phyloP scores from a whole-genome alignment of 2,329 filamentous ascomycete genomes.

The Cadophora gregata region DNA sequence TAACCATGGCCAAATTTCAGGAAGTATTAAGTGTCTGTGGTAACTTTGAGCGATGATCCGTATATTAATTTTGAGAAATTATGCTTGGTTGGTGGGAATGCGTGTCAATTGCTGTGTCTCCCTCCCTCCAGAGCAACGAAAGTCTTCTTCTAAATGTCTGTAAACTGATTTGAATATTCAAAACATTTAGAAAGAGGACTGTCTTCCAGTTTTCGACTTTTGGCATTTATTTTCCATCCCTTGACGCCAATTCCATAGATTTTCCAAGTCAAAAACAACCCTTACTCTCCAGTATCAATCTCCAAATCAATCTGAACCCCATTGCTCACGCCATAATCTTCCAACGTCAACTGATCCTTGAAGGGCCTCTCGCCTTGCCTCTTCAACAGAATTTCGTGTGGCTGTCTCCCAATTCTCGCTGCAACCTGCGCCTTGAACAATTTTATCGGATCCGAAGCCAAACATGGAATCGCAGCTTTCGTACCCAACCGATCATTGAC shows the following conservation, averaged over 20 bases:
- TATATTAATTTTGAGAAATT: background rate
- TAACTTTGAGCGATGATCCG: background rate
- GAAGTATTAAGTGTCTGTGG: background rate
- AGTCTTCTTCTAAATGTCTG: no score
- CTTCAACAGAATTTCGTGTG: constrained; percentile 90
- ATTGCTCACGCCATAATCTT: constrained; percentile 93
- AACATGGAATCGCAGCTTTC: constrained; percentile 91
- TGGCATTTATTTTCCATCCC: background rate
- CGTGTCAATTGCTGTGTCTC: background rate
- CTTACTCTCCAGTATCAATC: constrained; percentile 46
- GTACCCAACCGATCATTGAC: constrained; percentile 96
- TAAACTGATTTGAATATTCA: no score
- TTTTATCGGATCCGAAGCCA: constrained; percentile 82
- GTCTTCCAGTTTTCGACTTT: background rate
- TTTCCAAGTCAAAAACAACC: background rate
- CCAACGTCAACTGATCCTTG: constrained; percentile 85
- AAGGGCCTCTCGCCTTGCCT: constrained; percentile 92
- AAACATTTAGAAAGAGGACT: no score
- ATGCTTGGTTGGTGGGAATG: background rate
- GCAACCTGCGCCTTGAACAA: constrained; percentile 93
- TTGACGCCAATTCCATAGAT: background rate
- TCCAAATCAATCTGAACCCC: constrained; percentile 63
- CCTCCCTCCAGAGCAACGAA: background rate
- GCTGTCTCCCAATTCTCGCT: constrained; percentile 83
- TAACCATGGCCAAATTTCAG: background rate